Evolutionary conservation across 495 filamentous ascomycete species (phyloP).

Genomic region (Entonaema liquescens): DNA sequence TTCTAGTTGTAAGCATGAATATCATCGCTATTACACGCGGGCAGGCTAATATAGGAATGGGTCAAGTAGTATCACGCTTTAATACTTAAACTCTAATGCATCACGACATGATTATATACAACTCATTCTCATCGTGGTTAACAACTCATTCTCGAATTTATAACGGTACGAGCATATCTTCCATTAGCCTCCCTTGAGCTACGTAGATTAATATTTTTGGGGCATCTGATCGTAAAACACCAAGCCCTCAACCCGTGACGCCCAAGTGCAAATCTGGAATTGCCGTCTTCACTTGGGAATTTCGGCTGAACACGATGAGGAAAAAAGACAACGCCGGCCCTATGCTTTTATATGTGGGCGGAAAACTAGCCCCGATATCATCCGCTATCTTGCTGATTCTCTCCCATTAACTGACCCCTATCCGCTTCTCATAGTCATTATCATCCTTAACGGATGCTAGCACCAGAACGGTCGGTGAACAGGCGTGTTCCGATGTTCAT

Average conservation of each 20-base stretch:
- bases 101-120: neutral
- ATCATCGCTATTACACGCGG: too few relatives aligned
- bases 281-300: neutral
- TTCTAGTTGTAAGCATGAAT: too few relatives aligned
- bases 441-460: slow-evolving; percentile 65
- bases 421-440: neutral
- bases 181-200: slow-evolving; percentile 4
- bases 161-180: neutral
- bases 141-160: neutral
- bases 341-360: slow-evolving; percentile 29
- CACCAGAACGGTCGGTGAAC: slow-evolving; percentile 86
- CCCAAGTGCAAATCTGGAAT: slow-evolving; percentile 27
- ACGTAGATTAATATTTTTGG: slow-evolving; percentile 17
- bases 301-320: neutral
- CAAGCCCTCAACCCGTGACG: slow-evolving; percentile 16
- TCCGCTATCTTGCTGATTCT: neutral
- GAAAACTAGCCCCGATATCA: neutral
- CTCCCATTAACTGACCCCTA: neutral
- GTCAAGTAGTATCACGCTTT: too few relatives aligned
- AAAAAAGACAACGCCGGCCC: slow-evolving; percentile 39
- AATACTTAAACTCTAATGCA: neutral
- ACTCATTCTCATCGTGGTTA: neutral
- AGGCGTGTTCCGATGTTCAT: slow-evolving; percentile 99
- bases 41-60: too few relatives aligned
- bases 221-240: slow-evolving; percentile 10